Percentiles rank a stretch among this genome's conserved stretches.
These are phyloP conservation scores for Ophiostoma himal-ulmi DNA, from an alignment of 2,329 filamentous ascomycete genomes.

Conservation along the genomic window DNA sequence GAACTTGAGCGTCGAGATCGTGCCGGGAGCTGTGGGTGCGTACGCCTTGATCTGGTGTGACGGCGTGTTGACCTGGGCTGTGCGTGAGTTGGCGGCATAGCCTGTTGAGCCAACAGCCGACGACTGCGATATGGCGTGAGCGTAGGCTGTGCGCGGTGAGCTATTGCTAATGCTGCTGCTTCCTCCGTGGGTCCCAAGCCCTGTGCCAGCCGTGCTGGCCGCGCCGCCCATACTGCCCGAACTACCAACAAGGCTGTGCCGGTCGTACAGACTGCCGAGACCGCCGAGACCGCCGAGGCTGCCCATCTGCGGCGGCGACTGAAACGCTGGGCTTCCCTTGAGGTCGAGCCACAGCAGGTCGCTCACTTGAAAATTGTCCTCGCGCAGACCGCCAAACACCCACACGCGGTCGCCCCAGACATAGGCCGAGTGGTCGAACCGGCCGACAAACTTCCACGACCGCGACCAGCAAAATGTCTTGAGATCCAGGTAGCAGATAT, in stretches of 20 bases:
- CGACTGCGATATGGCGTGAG: constrained; percentile 29
- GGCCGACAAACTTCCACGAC: constrained; percentile 88
- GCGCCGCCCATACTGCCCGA: constrained; percentile 27
- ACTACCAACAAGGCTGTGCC: constrained; percentile 26
- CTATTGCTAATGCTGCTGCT: constrained; percentile 23
- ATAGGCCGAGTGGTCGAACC: constrained; percentile 93
- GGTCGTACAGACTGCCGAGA: constrained; percentile 2
- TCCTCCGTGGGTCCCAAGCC: constrained; percentile 22
- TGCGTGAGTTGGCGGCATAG: constrained; percentile 63
- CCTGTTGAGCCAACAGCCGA: constrained; percentile 52
- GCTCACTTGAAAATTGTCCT: constrained; percentile 94
- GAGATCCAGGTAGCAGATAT: constrained; percentile 92
- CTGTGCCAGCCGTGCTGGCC: constrained; percentile 36
- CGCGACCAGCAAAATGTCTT: constrained; percentile 98
- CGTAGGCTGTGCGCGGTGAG: constrained; percentile 49
- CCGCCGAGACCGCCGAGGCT: constrained; percentile 20
- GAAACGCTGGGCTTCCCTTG: constrained; percentile 80
- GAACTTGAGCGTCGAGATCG: constrained; percentile 86
- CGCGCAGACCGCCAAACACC: constrained; percentile 92
- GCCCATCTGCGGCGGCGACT: constrained; percentile 57
- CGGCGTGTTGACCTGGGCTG: constrained; percentile 59
- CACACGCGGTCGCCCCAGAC: constrained; percentile 87
- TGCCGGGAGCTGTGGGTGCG: constrained; percentile 77
- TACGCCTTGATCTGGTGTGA: constrained; percentile 65
- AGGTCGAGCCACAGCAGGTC: constrained; percentile 98